phyloP scores from a whole-genome alignment of 345 rosid genomes.

The Corchorus capsularis region DNA sequence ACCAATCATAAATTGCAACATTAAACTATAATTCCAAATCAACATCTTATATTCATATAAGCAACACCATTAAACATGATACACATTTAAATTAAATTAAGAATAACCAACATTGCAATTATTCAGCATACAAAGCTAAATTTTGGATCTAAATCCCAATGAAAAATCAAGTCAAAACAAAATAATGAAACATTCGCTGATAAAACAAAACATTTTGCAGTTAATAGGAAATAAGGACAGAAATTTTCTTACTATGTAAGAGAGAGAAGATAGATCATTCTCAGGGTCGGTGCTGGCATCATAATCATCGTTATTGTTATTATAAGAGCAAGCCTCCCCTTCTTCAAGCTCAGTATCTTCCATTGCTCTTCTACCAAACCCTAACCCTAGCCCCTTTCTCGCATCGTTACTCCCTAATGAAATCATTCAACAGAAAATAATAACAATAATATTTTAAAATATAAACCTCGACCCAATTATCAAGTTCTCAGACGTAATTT shows the following conservation, averaged over 20 bases:
- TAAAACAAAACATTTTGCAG: background rate
- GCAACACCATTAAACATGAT: slow-evolving; percentile 15
- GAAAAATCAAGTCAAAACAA: slow-evolving; percentile 1
- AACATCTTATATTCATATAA: slow-evolving; percentile 7
- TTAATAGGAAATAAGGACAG: background rate
- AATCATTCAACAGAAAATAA: slow-evolving; percentile 36
- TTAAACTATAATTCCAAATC: slow-evolving; percentile 8
- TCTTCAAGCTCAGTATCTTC: slow-evolving; percentile 75
- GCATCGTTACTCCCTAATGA: slow-evolving; percentile 52
- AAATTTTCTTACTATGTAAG: slow-evolving; percentile 69
- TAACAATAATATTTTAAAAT: background rate
- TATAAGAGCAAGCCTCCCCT: slow-evolving; percentile 73
- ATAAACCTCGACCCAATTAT: slow-evolving; percentile 17
- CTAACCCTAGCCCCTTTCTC: slow-evolving; percentile 51
- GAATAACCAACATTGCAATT: slow-evolving; percentile 25
- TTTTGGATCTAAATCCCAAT: slow-evolving; percentile 32
- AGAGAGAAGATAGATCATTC: slow-evolving; percentile 70
- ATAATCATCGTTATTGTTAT: slow-evolving; percentile 48
- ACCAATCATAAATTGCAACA: slow-evolving; percentile 2
- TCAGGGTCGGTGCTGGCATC: slow-evolving; percentile 66
- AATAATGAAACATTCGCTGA: background rate
- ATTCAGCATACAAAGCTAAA: slow-evolving; percentile 22
- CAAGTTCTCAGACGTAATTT: slow-evolving; percentile 27
- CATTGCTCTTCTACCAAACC: slow-evolving; percentile 42
- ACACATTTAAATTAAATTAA: background rate